phyloP scores from a whole-genome alignment of 202 grass and related monocot genomes.

The Zoysia matrella region DNA sequence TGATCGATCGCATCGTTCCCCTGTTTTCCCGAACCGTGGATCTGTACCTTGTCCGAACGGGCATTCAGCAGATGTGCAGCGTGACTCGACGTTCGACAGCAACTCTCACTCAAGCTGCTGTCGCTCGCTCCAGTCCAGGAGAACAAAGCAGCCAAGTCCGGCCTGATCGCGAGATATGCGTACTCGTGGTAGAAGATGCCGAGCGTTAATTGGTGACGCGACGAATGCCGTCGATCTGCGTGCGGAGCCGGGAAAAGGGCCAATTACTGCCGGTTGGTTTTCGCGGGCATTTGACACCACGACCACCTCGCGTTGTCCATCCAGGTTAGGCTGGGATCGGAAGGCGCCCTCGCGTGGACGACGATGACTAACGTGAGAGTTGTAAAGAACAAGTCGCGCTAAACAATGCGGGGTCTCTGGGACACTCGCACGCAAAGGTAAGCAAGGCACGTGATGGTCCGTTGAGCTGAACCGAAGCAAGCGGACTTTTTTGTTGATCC shows the following conservation, averaged over 20 bases:
- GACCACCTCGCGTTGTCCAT: background rate
- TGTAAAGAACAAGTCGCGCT: background rate
- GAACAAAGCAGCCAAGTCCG: no score
- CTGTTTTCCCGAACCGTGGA: no score
- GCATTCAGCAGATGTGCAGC: no score
- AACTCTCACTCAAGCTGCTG: no score
- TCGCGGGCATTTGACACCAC: background rate
- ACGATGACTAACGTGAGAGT: background rate
- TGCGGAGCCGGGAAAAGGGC: background rate
- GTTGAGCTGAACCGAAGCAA: background rate
- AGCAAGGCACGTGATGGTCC: background rate
- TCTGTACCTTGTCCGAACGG: no score
- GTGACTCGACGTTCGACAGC: no score
- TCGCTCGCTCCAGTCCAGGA: no score
- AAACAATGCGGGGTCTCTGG: background rate
- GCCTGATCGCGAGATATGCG: no score
- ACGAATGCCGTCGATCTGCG: constrained; percentile 1
- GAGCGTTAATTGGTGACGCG: background rate
- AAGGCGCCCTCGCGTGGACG: background rate
- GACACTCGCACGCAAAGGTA: background rate
- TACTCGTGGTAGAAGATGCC: no score
- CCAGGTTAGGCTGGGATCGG: no score
- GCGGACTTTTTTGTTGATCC: background rate
- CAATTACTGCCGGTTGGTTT: background rate
- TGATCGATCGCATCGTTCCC: no score